These are phyloP conservation scores for Mycena venus DNA, from an alignment of 768 basidiomycete species.

Conservation along the genomic window DNA sequence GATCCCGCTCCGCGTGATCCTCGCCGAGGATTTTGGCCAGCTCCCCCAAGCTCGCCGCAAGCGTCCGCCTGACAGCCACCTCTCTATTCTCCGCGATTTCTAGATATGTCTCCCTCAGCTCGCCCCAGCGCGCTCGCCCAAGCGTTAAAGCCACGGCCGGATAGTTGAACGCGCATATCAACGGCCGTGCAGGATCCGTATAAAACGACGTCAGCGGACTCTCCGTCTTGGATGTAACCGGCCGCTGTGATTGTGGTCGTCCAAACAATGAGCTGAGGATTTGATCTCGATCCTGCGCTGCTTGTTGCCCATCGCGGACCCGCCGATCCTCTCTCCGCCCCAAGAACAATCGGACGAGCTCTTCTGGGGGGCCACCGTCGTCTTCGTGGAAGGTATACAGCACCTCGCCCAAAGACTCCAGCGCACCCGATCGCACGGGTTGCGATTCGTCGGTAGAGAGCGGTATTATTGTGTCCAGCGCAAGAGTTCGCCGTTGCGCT, in stretches of 20 bases:
- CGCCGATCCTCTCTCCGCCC: slow-evolving; percentile 65
- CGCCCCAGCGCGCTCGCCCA: slow-evolving; percentile 80
- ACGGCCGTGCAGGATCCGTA: slow-evolving; percentile 77
- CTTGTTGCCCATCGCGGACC: slow-evolving; percentile 54
- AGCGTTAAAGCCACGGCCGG: slow-evolving; percentile 91
- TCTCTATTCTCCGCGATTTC: slow-evolving; percentile 72
- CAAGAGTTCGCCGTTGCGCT: slow-evolving; percentile 70
- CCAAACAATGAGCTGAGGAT: slow-evolving; percentile 32
- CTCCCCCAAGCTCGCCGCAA: slow-evolving; percentile 92
- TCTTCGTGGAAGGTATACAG: slow-evolving; percentile 83
- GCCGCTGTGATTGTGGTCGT: slow-evolving; percentile 4
- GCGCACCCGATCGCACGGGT: slow-evolving; percentile 81
- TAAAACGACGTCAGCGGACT: slow-evolving; percentile 60
- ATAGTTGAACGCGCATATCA: slow-evolving; percentile 91
- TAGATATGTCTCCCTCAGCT: slow-evolving; percentile 77
- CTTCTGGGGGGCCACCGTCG: slow-evolving; percentile 75
- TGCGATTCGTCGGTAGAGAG: slow-evolving; percentile 75
- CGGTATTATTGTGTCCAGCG: slow-evolving; percentile 72
- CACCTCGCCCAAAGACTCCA: slow-evolving; percentile 92
- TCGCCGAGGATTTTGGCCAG: slow-evolving; percentile 88
- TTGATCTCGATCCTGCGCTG: slow-evolving; percentile 30
- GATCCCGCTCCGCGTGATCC: slow-evolving; percentile 73
- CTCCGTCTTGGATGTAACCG: neutral
- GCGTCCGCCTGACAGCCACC: slow-evolving; percentile 78
- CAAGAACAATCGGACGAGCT: slow-evolving; percentile 83